Conservation (phyloP, 768 basidiomycete species). For the Rhodocollybia butyracea region DNA sequence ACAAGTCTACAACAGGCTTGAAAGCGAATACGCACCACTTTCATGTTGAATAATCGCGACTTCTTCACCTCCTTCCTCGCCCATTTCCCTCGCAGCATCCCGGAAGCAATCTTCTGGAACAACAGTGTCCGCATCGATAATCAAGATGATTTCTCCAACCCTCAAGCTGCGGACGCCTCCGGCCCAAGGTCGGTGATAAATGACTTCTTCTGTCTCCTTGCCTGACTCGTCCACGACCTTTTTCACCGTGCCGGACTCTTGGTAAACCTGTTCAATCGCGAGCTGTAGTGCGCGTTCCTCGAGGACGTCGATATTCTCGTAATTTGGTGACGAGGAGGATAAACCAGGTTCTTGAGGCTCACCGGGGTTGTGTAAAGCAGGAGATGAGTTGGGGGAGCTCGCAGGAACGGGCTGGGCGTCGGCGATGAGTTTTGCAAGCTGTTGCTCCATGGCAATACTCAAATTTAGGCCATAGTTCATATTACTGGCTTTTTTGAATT, state of each 20-base stretch:
- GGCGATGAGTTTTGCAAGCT: conserved; percentile 40
- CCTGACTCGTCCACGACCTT: neutral
- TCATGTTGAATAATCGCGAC: conserved; percentile 90
- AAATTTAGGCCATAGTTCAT: conserved; percentile 78
- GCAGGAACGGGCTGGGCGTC: conserved; percentile 1
- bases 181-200: conserved; percentile 64
- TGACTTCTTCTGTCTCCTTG: conserved; percentile 16
- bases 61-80: conserved; percentile 79
- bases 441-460: conserved; percentile 57
- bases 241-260: conserved; percentile 42
- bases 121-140: conserved; percentile 78
- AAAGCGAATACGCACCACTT: conserved; percentile 35
- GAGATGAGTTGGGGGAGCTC: neutral
- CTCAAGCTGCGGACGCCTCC: conserved; percentile 72
- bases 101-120: conserved; percentile 87
- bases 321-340: neutral
- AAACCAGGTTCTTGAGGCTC: conserved; percentile 32
- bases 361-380: neutral
- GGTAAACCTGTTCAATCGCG: conserved; percentile 69
- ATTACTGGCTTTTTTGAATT: conserved; percentile 85
- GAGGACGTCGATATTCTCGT: conserved; percentile 46
- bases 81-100: conserved; percentile 85
- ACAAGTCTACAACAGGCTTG: neutral
- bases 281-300: conserved; percentile 72
- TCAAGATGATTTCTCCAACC: conserved; percentile 74